A percentile compares a stretch with the other conserved stretches of the same genome.
Conservation (phyloP, 73 alveolate species). For the Paramecium biaurelia region DNA sequence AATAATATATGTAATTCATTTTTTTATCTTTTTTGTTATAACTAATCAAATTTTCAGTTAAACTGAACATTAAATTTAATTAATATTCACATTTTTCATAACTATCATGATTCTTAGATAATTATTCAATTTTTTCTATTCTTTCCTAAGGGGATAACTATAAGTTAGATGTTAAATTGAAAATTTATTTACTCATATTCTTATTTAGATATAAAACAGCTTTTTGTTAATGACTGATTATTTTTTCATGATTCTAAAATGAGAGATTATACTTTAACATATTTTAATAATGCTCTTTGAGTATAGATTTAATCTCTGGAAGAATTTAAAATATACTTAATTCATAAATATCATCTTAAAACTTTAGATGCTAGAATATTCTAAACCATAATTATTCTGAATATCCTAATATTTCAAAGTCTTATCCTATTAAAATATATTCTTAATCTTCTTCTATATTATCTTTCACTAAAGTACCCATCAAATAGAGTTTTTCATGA, state of each 20-base stretch:
- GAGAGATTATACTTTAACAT: neutral
- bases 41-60: neutral
- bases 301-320: neutral
- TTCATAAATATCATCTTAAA: neutral
- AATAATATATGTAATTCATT: neutral
- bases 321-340: neutral
- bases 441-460: neutral
- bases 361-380: neutral
- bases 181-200: neutral
- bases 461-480: neutral
- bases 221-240: neutral
- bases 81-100: neutral
- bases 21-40: neutral
- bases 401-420: neutral
- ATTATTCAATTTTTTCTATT: neutral
- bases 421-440: neutral
- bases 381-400: neutral
- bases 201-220: neutral
- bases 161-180: neutral
- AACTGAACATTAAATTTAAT: neutral
- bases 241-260: neutral
- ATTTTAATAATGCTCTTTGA: neutral
- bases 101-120: neutral
- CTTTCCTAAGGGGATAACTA: neutral
- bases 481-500: neutral